These are phyloP conservation scores for Metschnikowia chrysomelidarum DNA, from an alignment of 805 yeast genomes.

Conservation along the genomic window DNA sequence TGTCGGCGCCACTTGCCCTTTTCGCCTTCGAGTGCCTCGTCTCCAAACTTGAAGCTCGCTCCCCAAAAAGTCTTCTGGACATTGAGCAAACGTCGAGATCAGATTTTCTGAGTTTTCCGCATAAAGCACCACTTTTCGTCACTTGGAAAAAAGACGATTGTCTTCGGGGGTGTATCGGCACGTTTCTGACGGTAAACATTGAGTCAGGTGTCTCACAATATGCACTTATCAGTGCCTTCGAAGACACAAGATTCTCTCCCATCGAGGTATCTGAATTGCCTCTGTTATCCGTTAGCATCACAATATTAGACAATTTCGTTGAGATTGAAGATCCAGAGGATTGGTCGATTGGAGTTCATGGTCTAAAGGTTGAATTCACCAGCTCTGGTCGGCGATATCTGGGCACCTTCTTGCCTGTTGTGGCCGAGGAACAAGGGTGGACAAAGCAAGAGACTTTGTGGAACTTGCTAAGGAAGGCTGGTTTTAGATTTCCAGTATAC, in stretches of 20 bases:
- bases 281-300: constrained; percentile 55
- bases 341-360: constrained; percentile 85
- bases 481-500: constrained; percentile 23
- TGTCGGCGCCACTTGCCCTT: constrained; percentile 39
- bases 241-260: constrained; percentile 77
- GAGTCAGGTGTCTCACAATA: constrained; percentile 60
- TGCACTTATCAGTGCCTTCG: constrained; percentile 61
- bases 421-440: constrained; percentile 88
- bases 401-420: constrained; percentile 89
- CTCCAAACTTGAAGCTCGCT: constrained; percentile 16
- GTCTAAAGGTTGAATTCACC: constrained; percentile 60
- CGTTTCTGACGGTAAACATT: constrained; percentile 58
- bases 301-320: constrained; percentile 60
- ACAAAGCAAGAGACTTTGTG: constrained; percentile 64
- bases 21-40: constrained; percentile 37
- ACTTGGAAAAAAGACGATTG: constrained; percentile 69
- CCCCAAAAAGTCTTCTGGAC: constrained; percentile 15
- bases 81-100: constrained; percentile 5
- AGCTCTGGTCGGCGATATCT: constrained; percentile 41
- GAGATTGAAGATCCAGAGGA: constrained; percentile 51
- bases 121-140: constrained; percentile 64
- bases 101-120: constrained; percentile 12
- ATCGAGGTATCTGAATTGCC: constrained; percentile 55
- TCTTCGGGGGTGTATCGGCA: constrained; percentile 92
- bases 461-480: constrained; percentile 74